These are phyloP conservation scores for Trichoderma sp. DNA, from an alignment of 2,329 filamentous ascomycete genomes.

Conservation along the genomic window DNA sequence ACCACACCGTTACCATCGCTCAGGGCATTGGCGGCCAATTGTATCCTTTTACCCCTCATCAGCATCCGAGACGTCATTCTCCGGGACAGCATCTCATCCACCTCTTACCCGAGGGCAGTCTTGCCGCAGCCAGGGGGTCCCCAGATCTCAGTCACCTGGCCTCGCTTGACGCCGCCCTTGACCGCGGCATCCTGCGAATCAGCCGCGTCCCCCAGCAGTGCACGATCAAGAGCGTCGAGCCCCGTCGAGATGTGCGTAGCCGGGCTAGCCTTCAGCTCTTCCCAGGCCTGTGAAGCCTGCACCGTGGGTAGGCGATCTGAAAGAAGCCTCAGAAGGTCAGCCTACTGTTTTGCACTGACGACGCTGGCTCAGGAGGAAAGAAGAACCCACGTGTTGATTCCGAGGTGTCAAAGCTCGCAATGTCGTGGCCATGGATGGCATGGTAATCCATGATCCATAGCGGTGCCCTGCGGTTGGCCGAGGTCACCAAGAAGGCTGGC, in stretches of 20 bases:
- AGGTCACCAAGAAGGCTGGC: not conserved
- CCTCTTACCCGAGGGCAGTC: slow-evolving; percentile 70
- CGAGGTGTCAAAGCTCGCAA: slow-evolving; percentile 61
- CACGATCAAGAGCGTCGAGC: slow-evolving; percentile 54
- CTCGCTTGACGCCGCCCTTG: slow-evolving; percentile 66
- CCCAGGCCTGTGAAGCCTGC: slow-evolving; percentile 72
- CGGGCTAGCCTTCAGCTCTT: slow-evolving; percentile 57
- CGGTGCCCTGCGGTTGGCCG: slow-evolving; percentile 11
- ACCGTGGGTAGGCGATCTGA: slow-evolving; percentile 76
- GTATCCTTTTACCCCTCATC: slow-evolving; percentile 55
- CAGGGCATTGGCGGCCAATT: slow-evolving; percentile 67
- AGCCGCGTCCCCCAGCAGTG: slow-evolving; percentile 39
- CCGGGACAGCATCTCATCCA: not conserved
- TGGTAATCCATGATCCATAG: slow-evolving; percentile 57
- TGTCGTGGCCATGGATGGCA: slow-evolving; percentile 60
- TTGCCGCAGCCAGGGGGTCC: slow-evolving; percentile 86
- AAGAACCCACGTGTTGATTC: slow-evolving; percentile 52
- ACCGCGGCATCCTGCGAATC: slow-evolving; percentile 29
- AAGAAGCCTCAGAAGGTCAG: slow-evolving; percentile 7
- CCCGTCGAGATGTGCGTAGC: slow-evolving; percentile 59
- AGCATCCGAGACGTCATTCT: slow-evolving; percentile 14
- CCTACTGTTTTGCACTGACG: not conserved
- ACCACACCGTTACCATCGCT: slow-evolving; percentile 64
- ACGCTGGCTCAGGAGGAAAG: not conserved
- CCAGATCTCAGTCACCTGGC: slow-evolving; percentile 84